Percentiles rank a stretch among this genome's conserved stretches.
phyloP scores from a whole-genome alignment of 306 rosid species.

The Fagus sylvatica region DNA sequence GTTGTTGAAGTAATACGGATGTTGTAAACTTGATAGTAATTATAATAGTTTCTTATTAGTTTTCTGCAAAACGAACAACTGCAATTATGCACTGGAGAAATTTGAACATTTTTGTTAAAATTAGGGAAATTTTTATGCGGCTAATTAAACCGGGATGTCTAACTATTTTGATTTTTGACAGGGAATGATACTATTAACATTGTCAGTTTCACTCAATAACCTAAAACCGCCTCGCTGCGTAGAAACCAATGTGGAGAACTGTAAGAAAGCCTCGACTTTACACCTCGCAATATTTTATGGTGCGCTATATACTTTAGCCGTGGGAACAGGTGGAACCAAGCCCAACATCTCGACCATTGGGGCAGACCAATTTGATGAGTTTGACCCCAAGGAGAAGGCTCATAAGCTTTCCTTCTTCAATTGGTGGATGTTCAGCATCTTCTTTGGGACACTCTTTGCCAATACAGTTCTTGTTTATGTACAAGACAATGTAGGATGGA shows the following conservation, averaged over 20 bases:
- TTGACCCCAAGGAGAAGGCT: slow-evolving; percentile 67
- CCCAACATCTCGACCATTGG: slow-evolving; percentile 96
- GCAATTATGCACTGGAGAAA: no score
- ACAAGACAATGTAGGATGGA: slow-evolving; percentile 93
- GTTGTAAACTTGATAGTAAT: no score
- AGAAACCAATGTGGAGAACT: slow-evolving; percentile 43
- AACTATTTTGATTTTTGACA: slow-evolving; percentile 13
- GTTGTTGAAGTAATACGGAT: no score
- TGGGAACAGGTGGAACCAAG: slow-evolving; percentile 90
- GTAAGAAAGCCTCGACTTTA: slow-evolving; percentile 70
- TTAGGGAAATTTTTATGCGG: background rate
- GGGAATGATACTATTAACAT: slow-evolving; percentile 77
- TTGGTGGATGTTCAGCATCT: slow-evolving; percentile 98
- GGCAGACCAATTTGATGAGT: slow-evolving; percentile 93
- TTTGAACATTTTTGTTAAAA: background rate
- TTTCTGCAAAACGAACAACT: no score
- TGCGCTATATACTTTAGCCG: slow-evolving; percentile 81
- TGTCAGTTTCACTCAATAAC: slow-evolving; percentile 62
- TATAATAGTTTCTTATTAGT: no score
- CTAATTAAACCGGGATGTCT: background rate
- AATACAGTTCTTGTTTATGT: slow-evolving; percentile 74
- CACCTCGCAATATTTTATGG: slow-evolving; percentile 73
- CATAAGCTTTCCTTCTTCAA: slow-evolving; percentile 86
- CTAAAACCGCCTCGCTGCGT: slow-evolving; percentile 61
- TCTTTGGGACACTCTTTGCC: slow-evolving; percentile 82